phyloP scores from a whole-genome alignment of 2,329 filamentous ascomycete genomes.

The Pseudocercospora macadamiae region DNA sequence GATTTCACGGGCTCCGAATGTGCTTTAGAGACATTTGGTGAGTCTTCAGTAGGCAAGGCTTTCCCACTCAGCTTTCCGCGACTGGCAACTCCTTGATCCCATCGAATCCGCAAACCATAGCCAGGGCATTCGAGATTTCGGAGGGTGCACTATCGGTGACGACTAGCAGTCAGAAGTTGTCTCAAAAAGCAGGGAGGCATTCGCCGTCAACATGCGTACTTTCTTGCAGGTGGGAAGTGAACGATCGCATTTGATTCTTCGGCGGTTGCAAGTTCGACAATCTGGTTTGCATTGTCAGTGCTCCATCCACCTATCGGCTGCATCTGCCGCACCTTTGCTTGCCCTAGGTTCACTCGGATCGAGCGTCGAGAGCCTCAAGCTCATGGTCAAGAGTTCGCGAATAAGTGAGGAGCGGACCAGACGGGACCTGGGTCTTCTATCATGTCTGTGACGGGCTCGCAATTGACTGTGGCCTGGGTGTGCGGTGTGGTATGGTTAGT shows the following conservation, averaged over 20 bases:
- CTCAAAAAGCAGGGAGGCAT: too few relatives aligned
- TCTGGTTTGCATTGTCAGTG: constrained; percentile 1
- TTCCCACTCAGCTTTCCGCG: constrained; percentile 15
- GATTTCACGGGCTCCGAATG: neutral
- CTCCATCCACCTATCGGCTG: neutral
- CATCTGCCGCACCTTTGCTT: constrained; percentile 6
- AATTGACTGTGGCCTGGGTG: neutral
- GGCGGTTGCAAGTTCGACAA: constrained; percentile 16
- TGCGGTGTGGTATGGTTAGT: neutral
- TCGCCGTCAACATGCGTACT: too few relatives aligned
- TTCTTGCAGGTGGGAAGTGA: constrained; percentile 18
- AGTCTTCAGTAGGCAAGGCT: constrained; percentile 3
- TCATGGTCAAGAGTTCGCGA: constrained; percentile 8
- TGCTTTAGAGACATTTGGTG: constrained; percentile 3
- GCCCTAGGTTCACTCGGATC: constrained; percentile 18
- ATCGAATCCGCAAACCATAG: constrained; percentile 17
- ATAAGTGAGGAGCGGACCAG: neutral
- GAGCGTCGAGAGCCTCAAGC: constrained; percentile 15
- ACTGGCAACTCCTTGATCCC: constrained; percentile 16
- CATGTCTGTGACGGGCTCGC: neutral
- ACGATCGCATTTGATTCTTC: constrained; percentile 17
- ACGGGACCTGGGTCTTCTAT: neutral
- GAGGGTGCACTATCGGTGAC: too few relatives aligned
- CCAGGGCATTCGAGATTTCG: constrained; percentile 14
- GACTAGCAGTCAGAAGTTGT: too few relatives aligned